A percentile compares a stretch with the other conserved stretches of the same genome.
These are phyloP conservation scores for Aspergillus sparsus DNA, from an alignment of 495 filamentous ascomycete genomes.

Conservation along the genomic window DNA sequence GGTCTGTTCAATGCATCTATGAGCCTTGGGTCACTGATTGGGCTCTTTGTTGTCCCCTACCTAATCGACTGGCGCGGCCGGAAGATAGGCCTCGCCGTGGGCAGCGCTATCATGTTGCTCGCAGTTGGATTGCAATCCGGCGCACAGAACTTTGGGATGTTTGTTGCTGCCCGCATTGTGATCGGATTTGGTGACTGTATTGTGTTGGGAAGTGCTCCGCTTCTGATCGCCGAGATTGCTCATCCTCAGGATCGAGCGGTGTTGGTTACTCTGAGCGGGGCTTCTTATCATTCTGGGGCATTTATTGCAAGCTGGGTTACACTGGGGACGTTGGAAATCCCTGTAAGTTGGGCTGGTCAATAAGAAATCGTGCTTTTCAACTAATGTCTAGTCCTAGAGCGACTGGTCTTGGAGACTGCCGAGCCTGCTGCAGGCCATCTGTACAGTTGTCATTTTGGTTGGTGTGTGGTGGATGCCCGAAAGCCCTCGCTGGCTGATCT, in stretches of 20 bases:
- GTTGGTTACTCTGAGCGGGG: background rate
- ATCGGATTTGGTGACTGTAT: background rate
- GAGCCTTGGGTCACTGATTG: background rate
- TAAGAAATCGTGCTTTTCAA: background rate
- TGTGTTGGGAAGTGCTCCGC: background rate
- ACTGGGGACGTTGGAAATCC: background rate
- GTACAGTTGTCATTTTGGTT: background rate
- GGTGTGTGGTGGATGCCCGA: conserved; percentile 3
- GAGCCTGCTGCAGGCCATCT: background rate
- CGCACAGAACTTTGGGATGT: conserved; percentile 2
- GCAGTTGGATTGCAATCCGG: background rate
- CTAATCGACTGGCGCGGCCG: conserved; percentile 3
- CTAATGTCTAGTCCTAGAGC: background rate
- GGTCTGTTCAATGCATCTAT: background rate
- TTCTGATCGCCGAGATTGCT: background rate
- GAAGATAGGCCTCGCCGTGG: background rate
- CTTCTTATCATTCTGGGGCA: background rate
- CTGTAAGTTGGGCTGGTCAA: background rate
- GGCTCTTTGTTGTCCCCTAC: background rate
- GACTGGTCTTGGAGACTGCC: conserved; percentile 6
- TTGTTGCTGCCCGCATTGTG: background rate
- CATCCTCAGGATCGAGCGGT: conserved; percentile 2
- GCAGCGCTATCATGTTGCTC: background rate
- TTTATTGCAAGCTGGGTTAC: background rate
- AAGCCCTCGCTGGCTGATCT: conserved; percentile 5